Conservation (phyloP, 305 asterid species). For the Withania somnifera region DNA sequence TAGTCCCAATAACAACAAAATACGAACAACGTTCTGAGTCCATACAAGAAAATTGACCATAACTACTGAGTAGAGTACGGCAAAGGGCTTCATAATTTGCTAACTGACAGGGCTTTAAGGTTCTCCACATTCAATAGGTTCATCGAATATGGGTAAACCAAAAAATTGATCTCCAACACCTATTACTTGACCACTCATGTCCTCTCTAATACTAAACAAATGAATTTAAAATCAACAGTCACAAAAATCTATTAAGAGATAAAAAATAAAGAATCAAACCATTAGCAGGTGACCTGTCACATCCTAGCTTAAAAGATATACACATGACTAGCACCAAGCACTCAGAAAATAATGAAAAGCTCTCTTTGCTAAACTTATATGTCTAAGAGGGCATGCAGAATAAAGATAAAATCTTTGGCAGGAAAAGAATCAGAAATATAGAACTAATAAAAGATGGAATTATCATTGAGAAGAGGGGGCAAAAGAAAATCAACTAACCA, state of each 20-base stretch:
- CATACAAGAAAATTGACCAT: neutral
- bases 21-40: neutral
- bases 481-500: constrained; percentile 30
- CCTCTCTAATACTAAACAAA: neutral
- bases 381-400: neutral
- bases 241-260: neutral
- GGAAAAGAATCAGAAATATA: neutral
- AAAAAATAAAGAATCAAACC: neutral
- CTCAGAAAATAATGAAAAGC: neutral
- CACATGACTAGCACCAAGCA: neutral
- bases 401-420: neutral
- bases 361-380: neutral
- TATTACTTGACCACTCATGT: neutral
- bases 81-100: neutral
- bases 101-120: neutral
- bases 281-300: neutral
- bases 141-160: neutral
- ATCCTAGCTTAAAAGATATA: neutral
- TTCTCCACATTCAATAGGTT: neutral
- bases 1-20: neutral
- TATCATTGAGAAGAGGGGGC: neutral
- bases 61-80: neutral
- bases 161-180: neutral
- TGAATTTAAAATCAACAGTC: neutral
- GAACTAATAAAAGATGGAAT: neutral